Percentiles rank a stretch among this genome's conserved stretches.
Evolutionary conservation across 768 basidiomycete species (phyloP).

Genomic region (Rossbeevera mucosa): DNA sequence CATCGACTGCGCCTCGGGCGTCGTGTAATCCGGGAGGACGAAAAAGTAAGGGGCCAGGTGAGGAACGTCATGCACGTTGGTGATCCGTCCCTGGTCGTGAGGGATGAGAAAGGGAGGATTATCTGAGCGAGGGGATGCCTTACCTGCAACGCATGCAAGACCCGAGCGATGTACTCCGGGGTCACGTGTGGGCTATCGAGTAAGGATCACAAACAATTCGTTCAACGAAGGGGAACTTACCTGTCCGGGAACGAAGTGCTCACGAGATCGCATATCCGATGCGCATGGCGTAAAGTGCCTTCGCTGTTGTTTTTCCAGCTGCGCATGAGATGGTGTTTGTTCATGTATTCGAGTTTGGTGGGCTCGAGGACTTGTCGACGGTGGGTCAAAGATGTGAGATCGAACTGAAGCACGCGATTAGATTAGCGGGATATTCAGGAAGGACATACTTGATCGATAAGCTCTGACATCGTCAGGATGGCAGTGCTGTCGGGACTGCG

Average conservation of each 20-base stretch:
- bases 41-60: constrained; percentile 74
- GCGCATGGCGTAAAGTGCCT: constrained; percentile 51
- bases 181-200: constrained; percentile 42
- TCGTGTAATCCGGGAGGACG: constrained; percentile 54
- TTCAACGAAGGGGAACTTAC: no score
- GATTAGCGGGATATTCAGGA: neutral
- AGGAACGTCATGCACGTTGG: constrained; percentile 69
- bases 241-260: constrained; percentile 56
- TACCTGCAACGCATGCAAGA: constrained; percentile 62
- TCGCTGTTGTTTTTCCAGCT: constrained; percentile 46
- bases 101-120: neutral
- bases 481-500: constrained; percentile 62
- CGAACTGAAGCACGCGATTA: constrained; percentile 51
- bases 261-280: constrained; percentile 49
- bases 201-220: no score
- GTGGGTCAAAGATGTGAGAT: constrained; percentile 71
- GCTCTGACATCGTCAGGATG: constrained; percentile 55
- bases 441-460: constrained; percentile 55
- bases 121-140: neutral
- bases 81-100: constrained; percentile 55
- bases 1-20: constrained; percentile 55
- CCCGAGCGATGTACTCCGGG: constrained; percentile 56
- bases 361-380: constrained; percentile 79
- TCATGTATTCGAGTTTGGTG: constrained; percentile 78
- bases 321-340: constrained; percentile 76